Evolutionary conservation across 495 filamentous ascomycete genomes (phyloP).

Genomic region (Stereocaulon alpinum): DNA sequence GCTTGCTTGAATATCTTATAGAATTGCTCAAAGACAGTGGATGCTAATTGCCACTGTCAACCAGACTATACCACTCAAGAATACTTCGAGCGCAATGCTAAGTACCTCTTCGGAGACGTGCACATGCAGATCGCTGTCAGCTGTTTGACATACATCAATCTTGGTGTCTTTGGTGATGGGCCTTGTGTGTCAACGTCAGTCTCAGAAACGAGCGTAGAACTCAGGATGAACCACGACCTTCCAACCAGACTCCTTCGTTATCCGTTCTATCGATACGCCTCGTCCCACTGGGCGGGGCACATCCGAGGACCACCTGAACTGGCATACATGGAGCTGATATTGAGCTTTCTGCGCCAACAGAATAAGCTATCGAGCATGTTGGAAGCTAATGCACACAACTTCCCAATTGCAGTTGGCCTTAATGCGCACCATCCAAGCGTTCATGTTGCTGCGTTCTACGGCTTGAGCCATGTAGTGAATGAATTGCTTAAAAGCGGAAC

Average conservation of each 20-base stretch:
- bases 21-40: background rate
- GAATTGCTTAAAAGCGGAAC: background rate
- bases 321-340: background rate
- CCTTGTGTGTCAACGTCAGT: too few relatives aligned
- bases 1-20: background rate
- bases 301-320: background rate
- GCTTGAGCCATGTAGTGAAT: background rate
- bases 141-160: background rate
- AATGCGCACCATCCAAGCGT: background rate
- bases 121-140: background rate
- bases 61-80: constrained; percentile 1
- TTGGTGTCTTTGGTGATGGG: background rate
- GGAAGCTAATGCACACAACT: background rate
- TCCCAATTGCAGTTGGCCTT: background rate
- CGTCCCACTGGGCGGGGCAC: background rate
- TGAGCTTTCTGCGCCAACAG: background rate
- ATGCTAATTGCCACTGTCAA: background rate
- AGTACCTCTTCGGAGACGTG: background rate
- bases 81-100: background rate
- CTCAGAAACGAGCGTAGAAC: too few relatives aligned
- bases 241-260: background rate
- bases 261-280: background rate
- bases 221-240: background rate
- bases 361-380: background rate
- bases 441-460: background rate